Conservation (phyloP, 2,329 filamentous ascomycete species). For the Lachnellula cervina region DNA sequence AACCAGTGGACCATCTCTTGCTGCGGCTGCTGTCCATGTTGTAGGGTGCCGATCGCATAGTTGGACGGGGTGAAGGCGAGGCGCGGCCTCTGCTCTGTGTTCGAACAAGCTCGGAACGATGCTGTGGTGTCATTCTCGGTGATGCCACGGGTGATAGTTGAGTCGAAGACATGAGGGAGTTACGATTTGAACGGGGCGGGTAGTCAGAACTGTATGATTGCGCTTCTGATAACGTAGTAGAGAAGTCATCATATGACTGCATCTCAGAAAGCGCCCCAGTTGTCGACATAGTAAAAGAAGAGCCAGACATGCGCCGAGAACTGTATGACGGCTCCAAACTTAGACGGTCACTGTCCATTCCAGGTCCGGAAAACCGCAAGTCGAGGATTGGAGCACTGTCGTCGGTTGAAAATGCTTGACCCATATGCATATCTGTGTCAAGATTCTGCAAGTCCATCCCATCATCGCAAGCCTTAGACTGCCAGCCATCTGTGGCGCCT, state of each 20-base stretch:
- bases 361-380: slow-evolving; percentile 46
- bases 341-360: slow-evolving; percentile 47
- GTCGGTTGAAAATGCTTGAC: slow-evolving; percentile 58
- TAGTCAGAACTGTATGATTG: slow-evolving; percentile 64
- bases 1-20: slow-evolving; percentile 76
- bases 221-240: slow-evolving; percentile 60
- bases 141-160: slow-evolving; percentile 70
- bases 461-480: slow-evolving; percentile 53
- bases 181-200: slow-evolving; percentile 61
- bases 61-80: slow-evolving; percentile 66
- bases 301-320: slow-evolving; percentile 63
- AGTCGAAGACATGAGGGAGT: slow-evolving; percentile 65
- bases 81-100: slow-evolving; percentile 64
- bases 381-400: slow-evolving; percentile 60
- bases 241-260: slow-evolving; percentile 67
- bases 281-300: slow-evolving; percentile 69
- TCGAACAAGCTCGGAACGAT: slow-evolving; percentile 56
- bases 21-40: slow-evolving; percentile 60
- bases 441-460: slow-evolving; percentile 50
- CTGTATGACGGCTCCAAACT: slow-evolving; percentile 49
- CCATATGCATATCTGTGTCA: slow-evolving; percentile 55
- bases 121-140: slow-evolving; percentile 59
- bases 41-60: slow-evolving; percentile 65
- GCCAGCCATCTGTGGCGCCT: slow-evolving; percentile 41
- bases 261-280: slow-evolving; percentile 62